Conservation (phyloP, 139 green algal species). For the Coelastrella sp. region DNA sequence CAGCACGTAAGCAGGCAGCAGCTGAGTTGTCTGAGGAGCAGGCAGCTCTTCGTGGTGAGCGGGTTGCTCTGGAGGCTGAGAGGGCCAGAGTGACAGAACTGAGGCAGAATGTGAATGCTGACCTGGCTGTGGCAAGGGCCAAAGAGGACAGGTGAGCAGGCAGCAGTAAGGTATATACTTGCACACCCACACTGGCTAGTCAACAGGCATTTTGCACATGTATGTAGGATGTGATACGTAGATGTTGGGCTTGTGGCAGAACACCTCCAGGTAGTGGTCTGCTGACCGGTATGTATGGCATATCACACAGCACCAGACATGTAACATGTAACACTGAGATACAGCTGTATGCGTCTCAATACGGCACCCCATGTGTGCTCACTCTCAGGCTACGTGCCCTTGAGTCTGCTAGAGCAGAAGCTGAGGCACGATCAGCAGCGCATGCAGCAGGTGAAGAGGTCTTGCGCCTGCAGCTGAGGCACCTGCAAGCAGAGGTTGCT, state of each 20-base stretch:
- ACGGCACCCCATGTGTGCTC: no score
- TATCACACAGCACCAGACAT: no score
- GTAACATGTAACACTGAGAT: no score
- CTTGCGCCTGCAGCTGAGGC: conserved; percentile 6
- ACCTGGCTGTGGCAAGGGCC: conserved; percentile 53
- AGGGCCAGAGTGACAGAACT: conserved; percentile 57
- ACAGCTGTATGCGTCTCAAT: no score
- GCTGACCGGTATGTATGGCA: no score
- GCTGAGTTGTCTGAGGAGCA: conserved; percentile 35
- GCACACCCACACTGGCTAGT: not conserved
- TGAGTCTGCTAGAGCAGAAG: conserved; percentile 58
- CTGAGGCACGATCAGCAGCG: conserved; percentile 63
- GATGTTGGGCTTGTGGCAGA: no score
- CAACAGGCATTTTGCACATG: not conserved
- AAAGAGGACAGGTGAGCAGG: conserved; percentile 56
- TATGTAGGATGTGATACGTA: conserved; percentile 20
- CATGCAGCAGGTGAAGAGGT: conserved; percentile 58
- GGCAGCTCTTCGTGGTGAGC: conserved; percentile 4
- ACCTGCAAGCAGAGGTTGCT: not conserved
- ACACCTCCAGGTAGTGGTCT: no score
- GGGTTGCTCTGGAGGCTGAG: conserved; percentile 53
- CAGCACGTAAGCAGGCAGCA: conserved; percentile 23
- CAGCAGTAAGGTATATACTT: no score
- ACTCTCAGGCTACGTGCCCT: conserved; percentile 52
- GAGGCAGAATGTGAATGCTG: conserved; percentile 57